Conservation (phyloP, 2,329 filamentous ascomycete species). For the Xylaria sp. region DNA sequence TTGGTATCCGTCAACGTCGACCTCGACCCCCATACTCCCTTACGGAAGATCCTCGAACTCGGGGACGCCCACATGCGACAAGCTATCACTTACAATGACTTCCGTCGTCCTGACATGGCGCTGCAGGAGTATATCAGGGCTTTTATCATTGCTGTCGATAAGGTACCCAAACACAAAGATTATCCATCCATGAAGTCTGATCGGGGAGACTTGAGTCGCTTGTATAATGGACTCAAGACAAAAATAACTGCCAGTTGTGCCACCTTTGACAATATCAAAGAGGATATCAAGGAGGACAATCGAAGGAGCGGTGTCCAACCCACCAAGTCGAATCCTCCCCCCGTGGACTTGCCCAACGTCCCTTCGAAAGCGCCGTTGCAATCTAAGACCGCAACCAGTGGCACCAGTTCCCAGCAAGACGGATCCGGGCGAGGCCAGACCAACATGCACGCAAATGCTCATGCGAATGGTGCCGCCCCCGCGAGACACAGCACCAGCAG, state of each 20-base stretch:
- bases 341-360: slow-evolving; percentile 22
- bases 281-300: slow-evolving; percentile 69
- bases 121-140: slow-evolving; percentile 85
- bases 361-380: slow-evolving; percentile 19
- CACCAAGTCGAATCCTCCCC: slow-evolving; percentile 25
- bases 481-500: neutral
- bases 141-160: slow-evolving; percentile 74
- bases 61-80: slow-evolving; percentile 58
- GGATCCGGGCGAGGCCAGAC: neutral
- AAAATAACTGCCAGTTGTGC: slow-evolving; percentile 52
- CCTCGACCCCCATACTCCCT: slow-evolving; percentile 52
- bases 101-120: slow-evolving; percentile 71
- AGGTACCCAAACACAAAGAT: slow-evolving; percentile 76
- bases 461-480: neutral
- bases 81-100: slow-evolving; percentile 64
- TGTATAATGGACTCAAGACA: slow-evolving; percentile 54
- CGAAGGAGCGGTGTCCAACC: slow-evolving; percentile 60
- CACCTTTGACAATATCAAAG: slow-evolving; percentile 60
- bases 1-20: slow-evolving; percentile 50
- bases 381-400: neutral
- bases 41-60: slow-evolving; percentile 55
- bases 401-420: neutral
- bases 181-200: slow-evolving; percentile 66
- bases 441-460: neutral
- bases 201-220: slow-evolving; percentile 48